Base-by-base conservation (phyloP, 441 rosid genomes). In the Bruguiera hainesii region DNA sequence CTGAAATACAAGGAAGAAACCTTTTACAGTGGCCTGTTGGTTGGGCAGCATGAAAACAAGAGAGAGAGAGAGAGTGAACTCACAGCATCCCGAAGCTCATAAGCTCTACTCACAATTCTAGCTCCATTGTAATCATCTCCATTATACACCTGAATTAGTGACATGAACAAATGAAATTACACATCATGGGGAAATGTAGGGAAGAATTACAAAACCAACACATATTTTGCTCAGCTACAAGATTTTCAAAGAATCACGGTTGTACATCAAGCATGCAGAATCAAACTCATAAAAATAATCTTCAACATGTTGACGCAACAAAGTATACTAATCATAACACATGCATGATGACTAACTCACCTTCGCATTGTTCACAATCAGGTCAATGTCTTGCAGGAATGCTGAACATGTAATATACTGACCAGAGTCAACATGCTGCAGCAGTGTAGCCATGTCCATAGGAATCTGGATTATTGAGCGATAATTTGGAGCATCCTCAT, bases 401-500 rank as follows among this genome's bases (percentile, higher is more conserved):
- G 88, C 79, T 67, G 96, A 81, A 77, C 91, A 89, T 48, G 98
- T 83, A 65, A 96, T 76, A 78, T 85, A 96, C 51, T 89, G 94
- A 71, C 97, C 99, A 67, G 90, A 72, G 73, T 93, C 97, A 31
- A 93, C 99, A 69, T 79, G 96, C 79, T 90, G 99, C 74, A 96
- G 81, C 69, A 96, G 67, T 60, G 98, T 90, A 67, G 98, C 96
- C 66, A 89, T 53, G 73, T 96, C 99, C 99, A 96, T 90, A 18
- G 99, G 98, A 77, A 84, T 93, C 78, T 90, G 96, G 80, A 96
- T 87, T 64, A 96, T 77, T 56, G 97, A 57, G 62, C 90, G 88
- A 74, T 96, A 96, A 71, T 90, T 91, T 70, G 98, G 99, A 76
- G 97, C 98, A 82, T 93, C 99, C 78, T 96, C 99, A 66, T 96